A percentile compares a stretch with the other conserved stretches of the same genome.
Conservation (phyloP, 371 early-diverging fungal species). For the Mucor piriformis region DNA sequence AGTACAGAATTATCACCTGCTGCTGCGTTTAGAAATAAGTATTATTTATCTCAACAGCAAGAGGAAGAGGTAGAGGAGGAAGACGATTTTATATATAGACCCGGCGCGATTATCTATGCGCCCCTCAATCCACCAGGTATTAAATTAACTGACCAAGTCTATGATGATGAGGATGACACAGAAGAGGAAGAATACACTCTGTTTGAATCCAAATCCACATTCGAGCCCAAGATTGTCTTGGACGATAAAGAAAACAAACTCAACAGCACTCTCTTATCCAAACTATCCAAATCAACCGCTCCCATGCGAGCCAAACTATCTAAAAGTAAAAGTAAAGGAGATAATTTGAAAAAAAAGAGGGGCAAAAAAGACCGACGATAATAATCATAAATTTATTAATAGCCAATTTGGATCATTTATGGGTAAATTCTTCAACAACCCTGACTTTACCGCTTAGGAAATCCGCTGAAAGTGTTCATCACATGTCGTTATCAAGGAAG, state of each 20-base stretch:
- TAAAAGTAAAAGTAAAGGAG: constrained; percentile 3
- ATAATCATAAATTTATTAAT: constrained; percentile 5
- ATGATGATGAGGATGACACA: constrained; percentile 1
- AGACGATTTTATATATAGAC: constrained; percentile 23
- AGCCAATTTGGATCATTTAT: constrained; percentile 24
- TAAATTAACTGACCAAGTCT: constrained; percentile 19
- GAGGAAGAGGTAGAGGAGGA: constrained; percentile 11
- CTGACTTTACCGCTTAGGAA: constrained; percentile 41
- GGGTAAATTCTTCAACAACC: constrained; percentile 29
- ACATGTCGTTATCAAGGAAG: background rate
- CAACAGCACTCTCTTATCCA: constrained; percentile 32
- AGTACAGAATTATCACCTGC: constrained; percentile 30
- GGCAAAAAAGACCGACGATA: background rate
- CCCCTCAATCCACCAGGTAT: constrained; percentile 26
- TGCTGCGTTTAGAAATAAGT: constrained; percentile 43
- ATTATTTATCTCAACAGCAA: constrained; percentile 36
- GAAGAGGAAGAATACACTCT: constrained; percentile 10
- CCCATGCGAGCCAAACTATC: constrained; percentile 52
- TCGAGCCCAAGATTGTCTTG: background rate
- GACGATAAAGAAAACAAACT: background rate
- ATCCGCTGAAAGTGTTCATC: constrained; percentile 37
- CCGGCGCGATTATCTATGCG: constrained; percentile 30
- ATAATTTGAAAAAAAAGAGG: background rate
- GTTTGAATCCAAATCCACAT: constrained; percentile 11
- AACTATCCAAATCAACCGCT: constrained; percentile 48